A percentile compares a stretch with the other conserved stretches of the same genome.
phyloP scores from a whole-genome alignment of 2,329 filamentous ascomycete genomes.

The Thelonectria discophora region DNA sequence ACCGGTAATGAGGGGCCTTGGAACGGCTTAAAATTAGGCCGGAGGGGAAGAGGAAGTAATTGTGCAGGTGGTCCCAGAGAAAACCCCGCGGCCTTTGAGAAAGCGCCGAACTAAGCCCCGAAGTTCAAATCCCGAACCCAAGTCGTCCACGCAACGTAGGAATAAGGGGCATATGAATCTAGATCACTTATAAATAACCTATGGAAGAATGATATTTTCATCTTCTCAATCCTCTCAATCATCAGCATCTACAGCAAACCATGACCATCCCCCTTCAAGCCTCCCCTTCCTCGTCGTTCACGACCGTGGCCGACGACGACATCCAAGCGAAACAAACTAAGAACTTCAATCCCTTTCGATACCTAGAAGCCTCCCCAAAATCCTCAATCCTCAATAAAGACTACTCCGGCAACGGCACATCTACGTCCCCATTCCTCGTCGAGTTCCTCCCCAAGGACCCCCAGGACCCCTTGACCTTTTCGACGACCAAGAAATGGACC shows the following conservation, averaged over 20 bases:
- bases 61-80: not conserved
- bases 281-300: not conserved
- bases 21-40: too few relatives aligned
- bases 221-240: not conserved
- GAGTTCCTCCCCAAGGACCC: conserved; percentile 4
- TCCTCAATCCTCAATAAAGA: not conserved
- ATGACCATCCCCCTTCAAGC: not conserved
- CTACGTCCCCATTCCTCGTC: not conserved
- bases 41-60: too few relatives aligned
- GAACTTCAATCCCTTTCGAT: not conserved
- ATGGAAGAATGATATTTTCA: not conserved
- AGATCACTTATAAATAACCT: not conserved
- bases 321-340: not conserved
- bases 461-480: not conserved
- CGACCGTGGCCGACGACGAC: not conserved
- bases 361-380: not conserved
- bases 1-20: too few relatives aligned
- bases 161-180: not conserved
- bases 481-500: not conserved
- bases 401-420: conserved; percentile 1
- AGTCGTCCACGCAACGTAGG: not conserved
- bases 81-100: not conserved
- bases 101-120: not conserved
- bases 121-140: not conserved
- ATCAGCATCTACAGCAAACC: not conserved